Conservation (phyloP, 2,329 filamentous ascomycete species). For the Tolypocladium inflatum region DNA sequence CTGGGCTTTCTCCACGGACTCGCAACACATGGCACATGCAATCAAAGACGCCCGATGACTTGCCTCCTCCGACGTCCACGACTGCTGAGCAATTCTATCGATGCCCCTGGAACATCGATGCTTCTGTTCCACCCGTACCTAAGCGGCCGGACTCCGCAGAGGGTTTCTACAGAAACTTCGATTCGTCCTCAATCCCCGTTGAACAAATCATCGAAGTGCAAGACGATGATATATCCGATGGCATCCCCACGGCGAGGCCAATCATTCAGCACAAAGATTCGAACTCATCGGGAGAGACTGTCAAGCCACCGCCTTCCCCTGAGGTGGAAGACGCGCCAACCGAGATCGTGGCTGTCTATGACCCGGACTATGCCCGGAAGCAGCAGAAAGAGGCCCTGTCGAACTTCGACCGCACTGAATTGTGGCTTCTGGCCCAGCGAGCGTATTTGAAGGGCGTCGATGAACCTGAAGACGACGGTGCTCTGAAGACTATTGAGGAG, state of each 20-base stretch:
- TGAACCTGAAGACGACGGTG: slow-evolving; percentile 26
- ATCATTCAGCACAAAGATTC: slow-evolving; percentile 20
- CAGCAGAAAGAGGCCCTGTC: slow-evolving; percentile 59
- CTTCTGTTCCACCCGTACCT: slow-evolving; percentile 25
- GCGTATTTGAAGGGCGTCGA: slow-evolving; percentile 64
- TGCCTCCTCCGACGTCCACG: slow-evolving; percentile 67
- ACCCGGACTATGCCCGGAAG: slow-evolving; percentile 65
- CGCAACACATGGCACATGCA: slow-evolving; percentile 74
- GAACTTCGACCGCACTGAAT: slow-evolving; percentile 75
- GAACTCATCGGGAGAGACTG: slow-evolving; percentile 18
- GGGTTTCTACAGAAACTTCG: slow-evolving; percentile 26
- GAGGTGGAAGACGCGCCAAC: slow-evolving; percentile 47
- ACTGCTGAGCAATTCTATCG: slow-evolving; percentile 91
- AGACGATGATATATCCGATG: slow-evolving; percentile 36
- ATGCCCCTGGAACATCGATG: slow-evolving; percentile 58
- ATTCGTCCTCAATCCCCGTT: slow-evolving; percentile 37
- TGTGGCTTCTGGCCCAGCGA: slow-evolving; percentile 79
- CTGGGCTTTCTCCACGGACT: slow-evolving; percentile 64
- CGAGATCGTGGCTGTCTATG: slow-evolving; percentile 61
- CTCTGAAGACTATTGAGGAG: slow-evolving; percentile 27
- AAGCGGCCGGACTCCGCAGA: slow-evolving; percentile 26
- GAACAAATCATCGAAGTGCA: slow-evolving; percentile 58
- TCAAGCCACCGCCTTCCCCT: slow-evolving; percentile 28
- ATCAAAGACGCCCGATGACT: slow-evolving; percentile 40
- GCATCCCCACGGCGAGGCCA: slow-evolving; percentile 59